Base-by-base conservation (phyloP, 257 asterid species). In the Mentha longifolia region DNA sequence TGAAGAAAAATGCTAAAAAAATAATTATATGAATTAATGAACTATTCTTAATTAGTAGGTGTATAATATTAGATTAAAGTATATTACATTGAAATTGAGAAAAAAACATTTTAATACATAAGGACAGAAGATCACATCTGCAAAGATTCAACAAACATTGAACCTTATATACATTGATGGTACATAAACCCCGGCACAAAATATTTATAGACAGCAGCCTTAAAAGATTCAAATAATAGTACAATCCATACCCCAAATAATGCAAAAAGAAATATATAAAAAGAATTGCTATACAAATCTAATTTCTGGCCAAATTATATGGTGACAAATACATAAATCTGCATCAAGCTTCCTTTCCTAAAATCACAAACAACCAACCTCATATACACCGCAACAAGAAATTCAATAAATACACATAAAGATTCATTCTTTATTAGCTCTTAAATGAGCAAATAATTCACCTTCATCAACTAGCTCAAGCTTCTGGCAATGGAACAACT, bases 401-500 rank as follows among this genome's bases (percentile, higher is more conserved):
- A 22, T 22, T 22, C 2, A 5, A 15, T n/a, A 22, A 22, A 22
- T 22, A 22, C 25, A 22, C 25, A n/a, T n/a, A n/a, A n/a, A n/a
- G n/a, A n/a, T n/a, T n/a, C n/a, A n/a, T n/a, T n/a, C n/a, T n/a
- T n/a, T n/a, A n/a, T n/a, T n/a, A n/a, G n/a, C n/a, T n/a, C n/a
- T n/a, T n/a, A n/a, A n/a, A n/a, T 25, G 30, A 52, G 54, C n/a
- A 61, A 37, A 61, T n/a, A n/a, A n/a, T n/a, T n/a, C n/a, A n/a
- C n/a, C n/a, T n/a, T n/a, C 25, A 77, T 45, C 30, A 73, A 43
- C 67, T 41, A 70, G 54, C 22, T 79, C 76, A 92, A 25, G 63
- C 49, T 13, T 86, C 92, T 22, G 99, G 95, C 54, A 95, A 80
- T 9, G 98, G 99, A 79, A 95, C 98, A 16, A 95, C 92, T 71